phyloP scores from a whole-genome alignment of 805 yeast species.

The Nematodospora valgi region DNA sequence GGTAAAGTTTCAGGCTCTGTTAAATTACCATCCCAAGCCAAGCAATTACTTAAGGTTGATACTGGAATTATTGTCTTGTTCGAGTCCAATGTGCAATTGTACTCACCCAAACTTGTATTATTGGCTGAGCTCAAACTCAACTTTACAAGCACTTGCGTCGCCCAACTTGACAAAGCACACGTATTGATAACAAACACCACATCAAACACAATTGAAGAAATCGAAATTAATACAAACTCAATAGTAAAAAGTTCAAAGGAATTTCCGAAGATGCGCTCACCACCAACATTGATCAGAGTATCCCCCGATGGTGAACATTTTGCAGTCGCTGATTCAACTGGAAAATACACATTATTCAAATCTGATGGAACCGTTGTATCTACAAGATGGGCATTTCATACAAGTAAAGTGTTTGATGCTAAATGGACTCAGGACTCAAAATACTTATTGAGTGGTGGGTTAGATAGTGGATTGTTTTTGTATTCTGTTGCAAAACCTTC shows the following conservation, averaged over 20 bases:
- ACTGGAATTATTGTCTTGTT: constrained; percentile 28
- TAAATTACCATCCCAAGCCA: constrained; percentile 33
- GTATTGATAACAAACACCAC: constrained; percentile 30
- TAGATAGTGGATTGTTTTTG: constrained; percentile 77
- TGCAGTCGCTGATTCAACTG: constrained; percentile 85
- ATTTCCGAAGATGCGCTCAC: constrained; percentile 49
- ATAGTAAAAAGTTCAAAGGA: constrained; percentile 49
- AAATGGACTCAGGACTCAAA: constrained; percentile 77
- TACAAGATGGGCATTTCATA: constrained; percentile 94
- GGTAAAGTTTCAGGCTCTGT: constrained; percentile 11
- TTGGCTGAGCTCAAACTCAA: constrained; percentile 16
- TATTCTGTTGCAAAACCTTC: constrained; percentile 79
- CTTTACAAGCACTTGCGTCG: constrained; percentile 23
- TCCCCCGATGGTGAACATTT: constrained; percentile 66
- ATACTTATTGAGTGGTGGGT: constrained; percentile 71
- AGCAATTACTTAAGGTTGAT: constrained; percentile 25
- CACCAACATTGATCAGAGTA: constrained; percentile 59
- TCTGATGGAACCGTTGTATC: constrained; percentile 58
- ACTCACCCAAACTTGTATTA: constrained; percentile 11
- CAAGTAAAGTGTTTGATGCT: constrained; percentile 73
- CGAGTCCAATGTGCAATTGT: constrained; percentile 28
- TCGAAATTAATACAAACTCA: constrained; percentile 9
- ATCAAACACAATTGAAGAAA: constrained; percentile 29
- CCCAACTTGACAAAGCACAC: constrained; percentile 16
- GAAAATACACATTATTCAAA: constrained; percentile 77